A percentile compares a stretch with the other conserved stretches of the same genome.
Conservation (phyloP, 1,284 basidiomycete genomes). For the Apiotrichum gracile region DNA sequence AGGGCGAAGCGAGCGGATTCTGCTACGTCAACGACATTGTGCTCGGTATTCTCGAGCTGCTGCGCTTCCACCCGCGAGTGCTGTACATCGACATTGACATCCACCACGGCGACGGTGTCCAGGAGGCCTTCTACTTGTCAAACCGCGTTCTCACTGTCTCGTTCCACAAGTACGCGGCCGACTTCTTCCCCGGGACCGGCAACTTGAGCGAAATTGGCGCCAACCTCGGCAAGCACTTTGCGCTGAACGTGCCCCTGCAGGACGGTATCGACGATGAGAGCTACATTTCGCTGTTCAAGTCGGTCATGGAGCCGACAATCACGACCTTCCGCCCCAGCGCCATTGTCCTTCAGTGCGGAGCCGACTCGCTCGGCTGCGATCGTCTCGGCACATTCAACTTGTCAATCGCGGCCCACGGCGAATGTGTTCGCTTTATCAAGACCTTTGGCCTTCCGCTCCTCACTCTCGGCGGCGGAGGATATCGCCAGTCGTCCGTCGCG, state of each 20-base stretch:
- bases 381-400: conserved; percentile 95
- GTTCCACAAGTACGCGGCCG: conserved; percentile 98
- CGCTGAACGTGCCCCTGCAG: conserved; percentile 87
- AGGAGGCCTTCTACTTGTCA: conserved; percentile 95
- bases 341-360: conserved; percentile 96
- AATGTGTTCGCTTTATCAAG: conserved; percentile 94
- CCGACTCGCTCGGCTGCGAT: conserved; percentile 92
- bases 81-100: conserved; percentile 97
- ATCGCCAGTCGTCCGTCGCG: conserved; percentile 76
- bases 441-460: conserved; percentile 84
- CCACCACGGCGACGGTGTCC: conserved; percentile 94
- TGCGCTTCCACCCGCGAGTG: conserved; percentile 82
- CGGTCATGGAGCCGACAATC: conserved; percentile 90
- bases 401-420: conserved; percentile 97
- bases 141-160: conserved; percentile 98
- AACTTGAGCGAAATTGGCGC: conserved; percentile 83
- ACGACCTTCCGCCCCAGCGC: conserved; percentile 79
- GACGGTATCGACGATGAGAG: conserved; percentile 97
- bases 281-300: conserved; percentile 92
- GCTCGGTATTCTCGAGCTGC: conserved; percentile 81
- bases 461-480: conserved; percentile 90
- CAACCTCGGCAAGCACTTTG: conserved; percentile 88
- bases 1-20: conserved; percentile 91
- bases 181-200: conserved; percentile 96
- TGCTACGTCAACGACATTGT: conserved; percentile 97